Conservation (phyloP, 805 yeast species). For the Kuraishia floccosa region DNA sequence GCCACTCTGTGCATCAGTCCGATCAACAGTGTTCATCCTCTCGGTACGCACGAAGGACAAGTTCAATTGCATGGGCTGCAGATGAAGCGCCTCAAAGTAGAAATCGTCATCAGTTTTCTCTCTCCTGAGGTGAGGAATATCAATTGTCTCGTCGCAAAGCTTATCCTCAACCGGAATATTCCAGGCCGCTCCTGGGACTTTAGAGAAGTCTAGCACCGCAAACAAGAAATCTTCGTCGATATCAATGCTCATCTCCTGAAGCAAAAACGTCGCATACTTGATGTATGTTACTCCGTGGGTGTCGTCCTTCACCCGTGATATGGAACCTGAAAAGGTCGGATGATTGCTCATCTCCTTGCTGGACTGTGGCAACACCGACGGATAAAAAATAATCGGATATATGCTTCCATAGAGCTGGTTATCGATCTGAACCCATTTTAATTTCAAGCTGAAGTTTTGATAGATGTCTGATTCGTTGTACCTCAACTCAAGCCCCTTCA, state of each 20-base stretch:
- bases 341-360: conserved; percentile 76
- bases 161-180: conserved; percentile 22
- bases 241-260: conserved; percentile 89
- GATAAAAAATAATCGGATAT: conserved; percentile 82
- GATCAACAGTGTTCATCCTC: conserved; percentile 51
- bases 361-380: conserved; percentile 80
- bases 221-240: conserved; percentile 88
- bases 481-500: conserved; percentile 70
- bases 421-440: conserved; percentile 93
- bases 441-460: conserved; percentile 66
- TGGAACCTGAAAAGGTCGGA: conserved; percentile 81
- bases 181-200: conserved; percentile 80
- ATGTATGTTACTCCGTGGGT: conserved; percentile 83
- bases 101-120: conserved; percentile 54
- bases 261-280: conserved; percentile 79
- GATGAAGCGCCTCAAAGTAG: conserved; percentile 84
- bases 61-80: conserved; percentile 86
- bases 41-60: conserved; percentile 89
- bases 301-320: conserved; percentile 78
- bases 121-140: conserved; percentile 59
- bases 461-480: conserved; percentile 78
- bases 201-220: conserved; percentile 69
- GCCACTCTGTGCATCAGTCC: conserved; percentile 47
- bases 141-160: conserved; percentile 51
- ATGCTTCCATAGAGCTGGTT: conserved; percentile 83